Percentiles rank a stretch among this genome's conserved stretches.
phyloP scores from a whole-genome alignment of 1,139 yeast genomes.

The Chernovozyma sophiae-reginae region DNA sequence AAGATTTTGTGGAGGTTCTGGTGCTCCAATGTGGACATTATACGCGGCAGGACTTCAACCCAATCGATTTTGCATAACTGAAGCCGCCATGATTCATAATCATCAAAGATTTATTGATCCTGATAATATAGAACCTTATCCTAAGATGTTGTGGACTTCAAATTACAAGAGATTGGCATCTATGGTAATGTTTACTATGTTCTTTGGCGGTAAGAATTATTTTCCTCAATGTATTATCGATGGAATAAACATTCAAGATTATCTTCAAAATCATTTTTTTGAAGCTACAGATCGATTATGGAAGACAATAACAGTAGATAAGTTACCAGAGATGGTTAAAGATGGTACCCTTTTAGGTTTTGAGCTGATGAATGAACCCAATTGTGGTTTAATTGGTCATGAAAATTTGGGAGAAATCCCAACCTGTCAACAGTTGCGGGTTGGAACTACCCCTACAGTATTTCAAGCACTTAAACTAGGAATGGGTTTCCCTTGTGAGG shows the following conservation, averaged over 20 bases:
- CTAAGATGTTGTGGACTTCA: constrained; percentile 93
- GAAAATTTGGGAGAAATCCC: constrained; percentile 47
- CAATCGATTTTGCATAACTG: constrained; percentile 55
- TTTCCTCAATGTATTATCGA: constrained; percentile 71
- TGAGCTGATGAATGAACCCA: constrained; percentile 89
- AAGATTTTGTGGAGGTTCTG: constrained; percentile 86
- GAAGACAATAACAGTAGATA: constrained; percentile 33
- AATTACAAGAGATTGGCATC: constrained; percentile 76
- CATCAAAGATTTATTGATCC: constrained; percentile 28
- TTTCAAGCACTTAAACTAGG: constrained; percentile 61
- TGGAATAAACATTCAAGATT: constrained; percentile 74
- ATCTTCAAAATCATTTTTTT: constrained; percentile 61
- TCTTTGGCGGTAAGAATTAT: constrained; percentile 69
- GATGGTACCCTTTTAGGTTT: constrained; percentile 62
- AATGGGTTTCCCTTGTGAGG: constrained; percentile 63
- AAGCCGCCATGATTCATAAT: constrained; percentile 76
- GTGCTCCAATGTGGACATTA: constrained; percentile 95
- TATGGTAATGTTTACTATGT: constrained; percentile 79
- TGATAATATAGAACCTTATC: constrained; percentile 44
- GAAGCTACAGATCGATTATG: constrained; percentile 56
- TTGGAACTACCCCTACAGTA: constrained; percentile 67
- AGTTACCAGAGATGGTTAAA: constrained; percentile 54
- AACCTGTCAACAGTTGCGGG: constrained; percentile 49
- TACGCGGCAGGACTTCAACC: constrained; percentile 93
- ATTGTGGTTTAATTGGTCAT: constrained; percentile 57